Evolutionary conservation across 805 yeast genomes (phyloP).

Genomic region (Yarrowia hollandica): DNA sequence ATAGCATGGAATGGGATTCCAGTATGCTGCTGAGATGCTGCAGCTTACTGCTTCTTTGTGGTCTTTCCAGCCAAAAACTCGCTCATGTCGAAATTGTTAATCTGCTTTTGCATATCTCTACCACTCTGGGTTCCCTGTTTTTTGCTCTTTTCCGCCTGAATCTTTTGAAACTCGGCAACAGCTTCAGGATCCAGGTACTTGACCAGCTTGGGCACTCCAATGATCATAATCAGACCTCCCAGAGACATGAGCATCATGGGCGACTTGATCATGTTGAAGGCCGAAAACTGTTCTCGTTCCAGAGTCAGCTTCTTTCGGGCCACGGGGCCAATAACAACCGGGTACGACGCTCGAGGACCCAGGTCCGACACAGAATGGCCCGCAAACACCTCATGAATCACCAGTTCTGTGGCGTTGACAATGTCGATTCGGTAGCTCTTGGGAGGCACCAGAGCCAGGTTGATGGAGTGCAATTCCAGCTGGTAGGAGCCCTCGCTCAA

Average conservation of each 20-base stretch:
- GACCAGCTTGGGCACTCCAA: slow-evolving; percentile 40
- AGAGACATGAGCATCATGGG: slow-evolving; percentile 44
- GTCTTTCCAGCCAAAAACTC: slow-evolving; percentile 38
- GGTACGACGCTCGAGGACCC: slow-evolving; percentile 41
- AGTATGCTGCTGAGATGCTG: too few relatives aligned
- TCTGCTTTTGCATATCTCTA: slow-evolving; percentile 30
- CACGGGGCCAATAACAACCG: slow-evolving; percentile 38
- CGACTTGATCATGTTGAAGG: slow-evolving; percentile 39
- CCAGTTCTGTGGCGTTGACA: slow-evolving; percentile 35
- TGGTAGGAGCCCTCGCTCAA: slow-evolving; percentile 37
- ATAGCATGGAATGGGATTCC: too few relatives aligned
- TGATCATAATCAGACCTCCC: slow-evolving; percentile 40
- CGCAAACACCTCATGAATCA: slow-evolving; percentile 35
- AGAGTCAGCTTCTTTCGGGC: slow-evolving; percentile 36
- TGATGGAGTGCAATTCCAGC: slow-evolving; percentile 34
- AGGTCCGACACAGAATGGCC: slow-evolving; percentile 38
- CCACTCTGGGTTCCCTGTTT: slow-evolving; percentile 20
- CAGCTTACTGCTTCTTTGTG: background rate
- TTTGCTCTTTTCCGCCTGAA: slow-evolving; percentile 29
- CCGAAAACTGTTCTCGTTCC: slow-evolving; percentile 38
- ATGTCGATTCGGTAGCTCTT: slow-evolving; percentile 34
- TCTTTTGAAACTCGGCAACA: slow-evolving; percentile 40
- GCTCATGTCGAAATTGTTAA: slow-evolving; percentile 39
- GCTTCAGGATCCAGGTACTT: slow-evolving; percentile 42
- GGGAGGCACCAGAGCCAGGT: slow-evolving; percentile 29